Evolutionary conservation across 768 basidiomycete genomes (phyloP), one percentile per base, ranked within the genome.

Genomic region (Mycena albidolilacea): DNA sequence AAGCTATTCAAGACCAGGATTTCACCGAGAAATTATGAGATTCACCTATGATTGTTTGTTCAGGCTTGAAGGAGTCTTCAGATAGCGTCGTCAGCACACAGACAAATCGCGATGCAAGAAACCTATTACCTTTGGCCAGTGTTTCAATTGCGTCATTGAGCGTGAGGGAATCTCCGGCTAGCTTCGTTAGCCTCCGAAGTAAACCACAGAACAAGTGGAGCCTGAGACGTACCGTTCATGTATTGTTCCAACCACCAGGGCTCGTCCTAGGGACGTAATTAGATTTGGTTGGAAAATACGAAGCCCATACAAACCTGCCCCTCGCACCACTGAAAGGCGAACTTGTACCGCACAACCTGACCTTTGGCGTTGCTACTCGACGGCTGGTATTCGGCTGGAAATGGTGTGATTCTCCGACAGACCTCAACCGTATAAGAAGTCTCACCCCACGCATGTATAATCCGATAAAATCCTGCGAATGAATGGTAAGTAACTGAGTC

Each of bases 271-370:
- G 7, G 19, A 12, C 41, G 44, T 44, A 21, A 30, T 69, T 30
- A 46, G 21, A 57, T 23, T 55, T 21, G 44, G 4, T 38, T 14
- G 50, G 19, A 57, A 52, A 55, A 43, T 23, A n/a, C 59, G 21
- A 19, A 43, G 46, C 15, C 46, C 39, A 39, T 15, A 61, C 23
- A 39, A 75, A 81, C 93, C 83, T 95, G 95, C 54, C 85, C 87
- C 71, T 91, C 88, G 74, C 93, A 94, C 94, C 94, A 96, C 75
- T 92, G 92, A 75, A 96, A 96, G 6, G 92, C 91, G 76, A 96
- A 95, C 79, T 95, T 96, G 79, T 90, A 94, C 8, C 94, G 85
- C 14, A 94, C 86, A n/a, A 93, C 89, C n/a, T 81, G 83, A 12
- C 88, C 88, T 41, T 76, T 80, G 19, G 83, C 81, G 70, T 88